Base-by-base conservation (phyloP, 1,139 yeast species). In the Saccharomyces hybrid region DNA sequence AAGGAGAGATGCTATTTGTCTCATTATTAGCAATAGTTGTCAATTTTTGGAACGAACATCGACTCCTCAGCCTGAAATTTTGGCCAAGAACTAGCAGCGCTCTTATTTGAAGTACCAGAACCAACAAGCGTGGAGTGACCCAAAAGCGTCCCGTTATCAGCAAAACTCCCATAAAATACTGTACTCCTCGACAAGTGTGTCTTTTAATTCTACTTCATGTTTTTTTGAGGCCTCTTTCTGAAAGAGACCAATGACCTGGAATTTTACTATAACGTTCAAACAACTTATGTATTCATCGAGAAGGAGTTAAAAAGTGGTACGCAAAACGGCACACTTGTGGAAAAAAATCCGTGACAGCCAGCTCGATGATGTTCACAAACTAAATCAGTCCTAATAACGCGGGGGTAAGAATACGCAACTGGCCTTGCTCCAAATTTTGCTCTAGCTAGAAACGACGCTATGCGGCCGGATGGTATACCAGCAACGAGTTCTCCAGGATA, bases 71-170 rank as follows among this genome's bases (percentile, higher is more conserved):
- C 32, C 46, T 55, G 47, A 13, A 28, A 55, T 34, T 56, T 53
- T 13, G 52, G 52, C 59, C 59, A 57, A 6, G 58, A 48, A 13
- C 46, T 55, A 14, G 51, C 52, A 14, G 59, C 50, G 13, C 52
- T 57, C 1, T 41, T 41, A 2, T 57, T 44, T 8, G 55, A 52
- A 8, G 48, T 55, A 19, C 55, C 59, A 14, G 58, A 54, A 5
- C 58, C 57, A 31, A 57, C 58, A 26, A 54, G 54, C 13, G 55
- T 52, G 29, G 54, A 53, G 16, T 50, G 55, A 28, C 59, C 59
- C 13, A 57, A 27, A 31, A 49, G 52, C 9, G 55, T 50, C 14
- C 52, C 54, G 26, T 55, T 54, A 19, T 11, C n/a, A 29, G 32
- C 32, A 11, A 29, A 29, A 29, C 32, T 9, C 32, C 32, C 32